Base-by-base conservation (phyloP, 345 rosid species). In the Atalantia buxifolia region DNA sequence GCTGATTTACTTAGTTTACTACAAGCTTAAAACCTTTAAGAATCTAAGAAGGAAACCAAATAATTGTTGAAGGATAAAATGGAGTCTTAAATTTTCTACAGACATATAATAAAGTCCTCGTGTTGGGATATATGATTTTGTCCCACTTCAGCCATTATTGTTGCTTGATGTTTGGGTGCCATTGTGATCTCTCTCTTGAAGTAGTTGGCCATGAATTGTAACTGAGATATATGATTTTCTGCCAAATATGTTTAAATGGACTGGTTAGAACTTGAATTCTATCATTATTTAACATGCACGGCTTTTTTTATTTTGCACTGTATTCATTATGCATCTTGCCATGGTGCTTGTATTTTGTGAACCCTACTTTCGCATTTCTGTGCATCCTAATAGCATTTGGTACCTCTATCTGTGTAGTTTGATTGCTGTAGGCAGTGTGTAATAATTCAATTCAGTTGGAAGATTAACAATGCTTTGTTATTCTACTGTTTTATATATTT, bases 381-480 rank as follows among this genome's bases (percentile, higher is more conserved):
- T 72, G 76, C 65, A 25, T 76, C 40, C 31, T 45, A 75, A 27
- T 25, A 21, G 45, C 69, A 38, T 69, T 68, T 71, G 36, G 36
- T 63, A 35, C 77, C 61, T 76, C 30, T 67, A n/a, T 63, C 57
- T 81, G 64, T 81, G 59, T 57, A 38, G 40, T 75, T 75, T 78
- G 65, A 71, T 30, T 74, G 55, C 40, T 75, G 24, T 48, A 40
- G 35, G 19, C 97, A 66, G 95, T 93, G 62, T 95, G 93, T 74
- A 90, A 93, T 86, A 92, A 92, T 88, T 93, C 96, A 65, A 87
- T 91, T 78, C 93, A 91, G 81, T 94, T 94, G 77, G 97, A 95
- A 85, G 97, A 92, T 83, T 92, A 36, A 66, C 4, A n/a, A 33
- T 75, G 45, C 64, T 71, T 71, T 59, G 57, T 62, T 74, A 25